Conservation (phyloP, 1,284 basidiomycete species). For the Dichomitus squalens region DNA sequence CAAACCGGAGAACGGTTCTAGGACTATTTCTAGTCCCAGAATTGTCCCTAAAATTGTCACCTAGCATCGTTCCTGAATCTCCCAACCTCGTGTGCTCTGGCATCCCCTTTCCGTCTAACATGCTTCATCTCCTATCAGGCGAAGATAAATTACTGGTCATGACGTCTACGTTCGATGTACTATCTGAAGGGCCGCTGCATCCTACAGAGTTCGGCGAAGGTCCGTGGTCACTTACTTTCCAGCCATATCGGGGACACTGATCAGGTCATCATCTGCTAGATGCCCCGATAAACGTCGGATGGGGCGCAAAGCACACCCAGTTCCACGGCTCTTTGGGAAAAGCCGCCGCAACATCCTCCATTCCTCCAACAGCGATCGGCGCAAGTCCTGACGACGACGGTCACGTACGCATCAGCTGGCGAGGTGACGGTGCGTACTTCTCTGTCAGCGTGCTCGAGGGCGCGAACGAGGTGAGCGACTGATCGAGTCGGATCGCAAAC, state of each 20-base stretch:
- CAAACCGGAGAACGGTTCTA: too few relatives aligned
- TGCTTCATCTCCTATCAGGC: conserved; percentile 41
- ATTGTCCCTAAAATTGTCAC: too few relatives aligned
- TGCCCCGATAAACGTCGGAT: conserved; percentile 92
- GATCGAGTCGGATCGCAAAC: not conserved
- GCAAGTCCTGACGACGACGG: conserved; percentile 75
- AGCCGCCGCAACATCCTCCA: conserved; percentile 68
- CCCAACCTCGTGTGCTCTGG: too few relatives aligned
- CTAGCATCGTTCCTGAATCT: too few relatives aligned
- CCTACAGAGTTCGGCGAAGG: conserved; percentile 87
- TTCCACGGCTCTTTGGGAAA: conserved; percentile 98
- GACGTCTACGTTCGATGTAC: conserved; percentile 87
- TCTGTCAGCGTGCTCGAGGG: conserved; percentile 72
- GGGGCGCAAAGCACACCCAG: conserved; percentile 97
- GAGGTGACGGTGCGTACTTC: conserved; percentile 91
- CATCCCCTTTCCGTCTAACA: too few relatives aligned
- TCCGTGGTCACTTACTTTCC: too few relatives aligned
- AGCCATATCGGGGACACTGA: too few relatives aligned
- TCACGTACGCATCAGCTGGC: conserved; percentile 84
- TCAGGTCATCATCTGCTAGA: conserved; percentile 47
- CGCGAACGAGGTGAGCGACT: conserved; percentile 17
- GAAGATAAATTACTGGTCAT: conserved; percentile 86
- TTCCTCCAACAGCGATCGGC: conserved; percentile 46
- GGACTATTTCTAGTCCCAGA: too few relatives aligned
- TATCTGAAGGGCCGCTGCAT: conserved; percentile 78